phyloP scores from a whole-genome alignment of 164 flowering plant species.

The Protea cynaroides region DNA sequence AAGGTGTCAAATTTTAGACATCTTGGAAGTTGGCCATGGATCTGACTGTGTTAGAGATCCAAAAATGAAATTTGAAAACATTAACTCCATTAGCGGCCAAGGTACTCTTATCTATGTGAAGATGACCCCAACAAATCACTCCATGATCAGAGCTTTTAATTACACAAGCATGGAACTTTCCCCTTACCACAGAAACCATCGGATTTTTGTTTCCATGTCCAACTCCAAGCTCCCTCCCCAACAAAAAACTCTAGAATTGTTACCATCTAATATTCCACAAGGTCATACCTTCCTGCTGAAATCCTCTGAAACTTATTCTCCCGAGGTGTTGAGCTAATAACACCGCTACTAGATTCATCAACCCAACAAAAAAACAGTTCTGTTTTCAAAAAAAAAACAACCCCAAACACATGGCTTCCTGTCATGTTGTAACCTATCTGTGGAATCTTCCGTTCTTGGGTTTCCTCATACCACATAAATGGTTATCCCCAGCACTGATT shows the following conservation, averaged over 20 bases:
- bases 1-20: too few species aligned
- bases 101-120: conserved; percentile 44
- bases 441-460: conserved; percentile 33
- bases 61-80: conserved; percentile 77
- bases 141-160: conserved; percentile 50
- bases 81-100: conserved; percentile 50
- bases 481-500: conserved; percentile 92
- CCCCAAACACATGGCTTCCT: conserved; percentile 46
- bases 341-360: too few species aligned
- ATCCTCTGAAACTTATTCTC: conserved; percentile 48
- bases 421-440: conserved; percentile 91
- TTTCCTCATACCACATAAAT: conserved; percentile 73
- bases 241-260: conserved; percentile 41
- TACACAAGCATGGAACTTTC: conserved; percentile 90
- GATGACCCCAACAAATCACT: conserved; percentile 92
- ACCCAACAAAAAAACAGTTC: conserved; percentile 84
- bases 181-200: conserved; percentile 71
- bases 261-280: conserved; percentile 68
- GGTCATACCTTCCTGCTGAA: conserved; percentile 91
- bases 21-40: too few species aligned
- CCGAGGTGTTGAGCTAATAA: conserved; percentile 49
- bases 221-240: conserved; percentile 50
- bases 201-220: conserved; percentile 46
- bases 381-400: conserved; percentile 55
- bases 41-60: conserved; percentile 61